These are phyloP conservation scores for Ceratocystis huliohia DNA, from an alignment of 2,329 filamentous ascomycete species.

Conservation along the genomic window DNA sequence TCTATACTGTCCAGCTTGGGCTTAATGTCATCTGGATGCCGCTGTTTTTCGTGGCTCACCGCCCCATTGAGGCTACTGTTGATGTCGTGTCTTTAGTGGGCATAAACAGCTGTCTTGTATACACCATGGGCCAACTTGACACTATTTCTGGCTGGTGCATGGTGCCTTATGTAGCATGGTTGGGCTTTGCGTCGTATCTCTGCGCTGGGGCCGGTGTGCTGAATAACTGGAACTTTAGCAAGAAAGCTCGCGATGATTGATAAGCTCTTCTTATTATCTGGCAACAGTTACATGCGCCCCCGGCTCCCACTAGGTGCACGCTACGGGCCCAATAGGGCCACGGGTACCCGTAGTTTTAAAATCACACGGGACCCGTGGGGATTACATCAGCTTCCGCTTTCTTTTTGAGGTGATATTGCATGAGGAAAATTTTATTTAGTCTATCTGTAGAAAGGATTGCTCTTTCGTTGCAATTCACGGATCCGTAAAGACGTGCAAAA, in stretches of 20 bases:
- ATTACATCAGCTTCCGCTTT: no score
- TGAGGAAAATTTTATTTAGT: no score
- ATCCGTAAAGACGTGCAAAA: no score
- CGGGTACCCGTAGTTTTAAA: no score
- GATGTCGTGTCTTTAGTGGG: constrained; percentile 65
- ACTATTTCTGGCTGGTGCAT: constrained; percentile 58
- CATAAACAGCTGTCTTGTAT: constrained; percentile 59
- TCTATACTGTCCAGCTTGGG: constrained; percentile 76
- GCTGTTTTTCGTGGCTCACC: constrained; percentile 70
- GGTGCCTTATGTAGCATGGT: constrained; percentile 73
- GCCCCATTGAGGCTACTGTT: constrained; percentile 58
- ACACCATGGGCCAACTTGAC: constrained; percentile 66
- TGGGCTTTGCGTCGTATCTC: constrained; percentile 78
- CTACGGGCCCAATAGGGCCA: no score
- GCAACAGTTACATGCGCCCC: no score
- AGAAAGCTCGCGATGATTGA: constrained; percentile 22
- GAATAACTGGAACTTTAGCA: constrained; percentile 52
- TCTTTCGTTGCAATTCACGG: no score
- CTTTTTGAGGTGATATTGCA: no score
- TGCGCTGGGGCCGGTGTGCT: constrained; percentile 55
- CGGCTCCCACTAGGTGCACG: no score
- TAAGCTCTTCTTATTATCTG: not conserved
- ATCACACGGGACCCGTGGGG: no score
- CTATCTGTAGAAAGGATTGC: no score
- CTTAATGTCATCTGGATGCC: constrained; percentile 87